Evolutionary conservation across 164 flowering plant genomes (phyloP), one percentile per base, ranked within the genome.

Genomic region (Tetrastigma voinierianum): DNA sequence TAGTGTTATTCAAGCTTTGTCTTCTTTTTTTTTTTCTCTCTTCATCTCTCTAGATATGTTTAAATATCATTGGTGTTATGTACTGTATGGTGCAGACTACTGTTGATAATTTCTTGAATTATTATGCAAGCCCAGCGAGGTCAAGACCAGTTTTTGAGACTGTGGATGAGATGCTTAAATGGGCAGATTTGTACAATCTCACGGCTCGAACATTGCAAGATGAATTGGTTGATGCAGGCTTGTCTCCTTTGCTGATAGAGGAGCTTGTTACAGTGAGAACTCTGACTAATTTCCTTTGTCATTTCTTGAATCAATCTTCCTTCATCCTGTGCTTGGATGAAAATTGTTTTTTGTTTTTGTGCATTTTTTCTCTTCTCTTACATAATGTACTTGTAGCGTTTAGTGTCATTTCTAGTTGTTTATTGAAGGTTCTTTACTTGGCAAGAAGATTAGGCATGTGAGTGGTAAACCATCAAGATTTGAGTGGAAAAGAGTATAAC

Each of bases 141-240:
- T 52, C 83, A 1, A 81, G 99, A 46, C 99, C 99, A 2, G 81
- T 87, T 65, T 95, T 95, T 54, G 80, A 76, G 68, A 80, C 78
- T 2, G 97, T 88, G 69, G 97, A 95, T 67, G 96, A 83, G 73
- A 95, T 95, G 99, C 86, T 95, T 56, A 75, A 80, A 51, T 95
- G 98, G 98, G 77, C 95, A 6, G 90, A 81, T 55, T 80, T 95
- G 72, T 87, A 84, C 68, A 74, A 79, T 69, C 81, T 92, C 59
- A 95, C 99, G 0, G 55, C 67, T 2, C 65, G 77, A 44, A 82
- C 87, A 49, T 75, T 95, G 80, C 76, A 77, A 10, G 90, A 84
- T 64, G 90, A 90, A 69, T 62, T 95, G 71, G 60, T 70, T 64
- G 87, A 80, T 59, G 80, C 82, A 23, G 79, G 84, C 14, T 67